Conservation (phyloP, 2,329 filamentous ascomycete genomes). For the Alternaria alternata region DNA sequence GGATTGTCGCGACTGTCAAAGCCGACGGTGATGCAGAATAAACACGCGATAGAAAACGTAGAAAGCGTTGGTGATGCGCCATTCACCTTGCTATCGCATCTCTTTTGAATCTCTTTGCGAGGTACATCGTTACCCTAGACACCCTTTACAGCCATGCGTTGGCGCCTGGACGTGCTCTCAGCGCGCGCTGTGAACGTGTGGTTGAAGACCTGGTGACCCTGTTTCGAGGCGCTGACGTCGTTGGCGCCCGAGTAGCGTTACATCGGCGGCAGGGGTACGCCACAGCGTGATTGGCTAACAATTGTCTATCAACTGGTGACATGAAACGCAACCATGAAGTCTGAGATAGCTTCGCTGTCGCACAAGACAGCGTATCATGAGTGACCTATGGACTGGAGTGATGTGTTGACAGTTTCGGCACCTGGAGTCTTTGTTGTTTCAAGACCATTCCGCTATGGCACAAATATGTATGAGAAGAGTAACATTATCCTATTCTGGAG, state of each 20-base stretch:
- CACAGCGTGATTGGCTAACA: slow-evolving; percentile 36
- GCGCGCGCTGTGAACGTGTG: slow-evolving; percentile 11
- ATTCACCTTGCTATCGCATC: not conserved
- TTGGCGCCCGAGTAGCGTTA: slow-evolving; percentile 29
- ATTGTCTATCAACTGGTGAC: not conserved
- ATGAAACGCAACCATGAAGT: slow-evolving; percentile 16
- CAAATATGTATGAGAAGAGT: not conserved
- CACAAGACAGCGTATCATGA: not conserved
- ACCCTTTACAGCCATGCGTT: slow-evolving; percentile 15
- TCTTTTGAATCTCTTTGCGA: slow-evolving; percentile 15
- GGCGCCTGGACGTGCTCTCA: slow-evolving; percentile 14
- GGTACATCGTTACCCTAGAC: not conserved
- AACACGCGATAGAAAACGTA: not conserved
- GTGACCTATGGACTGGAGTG: not conserved
- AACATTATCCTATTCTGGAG: not conserved
- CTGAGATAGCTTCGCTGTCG: not conserved
- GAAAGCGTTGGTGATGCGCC: not conserved
- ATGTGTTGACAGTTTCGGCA: not conserved
- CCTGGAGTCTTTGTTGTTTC: not conserved
- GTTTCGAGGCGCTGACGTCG: slow-evolving; percentile 38
- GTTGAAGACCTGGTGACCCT: slow-evolving; percentile 27
- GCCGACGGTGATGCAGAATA: slow-evolving; percentile 14
- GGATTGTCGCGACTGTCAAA: slow-evolving; percentile 25
- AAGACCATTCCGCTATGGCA: not conserved
- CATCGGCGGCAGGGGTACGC: slow-evolving; percentile 15